Conservation (phyloP, 306 rosid genomes). For the Prunus persica region Prunus_persica_NCBIv2 NC_034009.1:29432501-29433000, state of each 20-base stretch:
- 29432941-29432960: no score
- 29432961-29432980: no score
- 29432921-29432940: no score
- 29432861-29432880: no score
- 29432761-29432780: neutral
- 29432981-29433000: no score
- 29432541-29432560: neutral
- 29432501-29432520: neutral
- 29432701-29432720: neutral
- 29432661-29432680: neutral
- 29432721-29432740: neutral
- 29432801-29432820: no score
- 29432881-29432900: no score
- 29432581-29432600: constrained; percentile 6
- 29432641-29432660: constrained; percentile 16
- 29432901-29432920: no score
- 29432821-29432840: no score
- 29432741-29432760: neutral
- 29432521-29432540: neutral
- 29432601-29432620: neutral
- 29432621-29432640: constrained; percentile 5
- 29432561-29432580: constrained; percentile 10
- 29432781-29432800: neutral
- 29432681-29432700: neutral
- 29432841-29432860: no score